A percentile compares a stretch with the other conserved stretches of the same genome.
phyloP scores from a whole-genome alignment of 2,329 filamentous ascomycete genomes.

The Hypoxylon sp. region DNA sequence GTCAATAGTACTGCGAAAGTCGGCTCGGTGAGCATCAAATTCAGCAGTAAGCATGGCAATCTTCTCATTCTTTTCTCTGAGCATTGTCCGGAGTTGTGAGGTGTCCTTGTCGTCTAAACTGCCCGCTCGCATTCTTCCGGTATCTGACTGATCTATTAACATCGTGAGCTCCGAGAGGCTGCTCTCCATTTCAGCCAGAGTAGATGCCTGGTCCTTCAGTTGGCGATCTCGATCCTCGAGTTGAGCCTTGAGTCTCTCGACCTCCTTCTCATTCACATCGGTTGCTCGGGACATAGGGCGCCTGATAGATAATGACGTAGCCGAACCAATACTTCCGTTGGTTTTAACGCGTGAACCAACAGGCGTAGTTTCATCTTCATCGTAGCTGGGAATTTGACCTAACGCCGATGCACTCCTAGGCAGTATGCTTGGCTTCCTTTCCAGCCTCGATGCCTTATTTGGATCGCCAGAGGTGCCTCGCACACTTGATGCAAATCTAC shows the following conservation, averaged over 20 bases:
- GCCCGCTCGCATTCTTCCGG: constrained; percentile 60
- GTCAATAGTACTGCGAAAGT: constrained; percentile 97
- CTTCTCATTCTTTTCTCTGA: constrained; percentile 97
- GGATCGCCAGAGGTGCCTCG: constrained; percentile 74
- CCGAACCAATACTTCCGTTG: constrained; percentile 69
- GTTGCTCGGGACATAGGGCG: constrained; percentile 67
- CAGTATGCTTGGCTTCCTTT: constrained; percentile 67
- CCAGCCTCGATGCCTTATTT: constrained; percentile 67
- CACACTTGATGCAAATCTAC: constrained; percentile 75
- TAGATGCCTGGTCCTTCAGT: constrained; percentile 87
- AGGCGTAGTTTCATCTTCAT: constrained; percentile 72
- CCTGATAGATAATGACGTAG: constrained; percentile 69
- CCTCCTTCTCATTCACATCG: constrained; percentile 74
- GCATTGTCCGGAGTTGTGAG: constrained; percentile 81
- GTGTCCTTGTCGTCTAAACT: constrained; percentile 79
- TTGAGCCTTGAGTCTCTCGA: constrained; percentile 79
- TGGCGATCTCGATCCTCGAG: constrained; percentile 89
- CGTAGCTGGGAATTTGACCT: constrained; percentile 63
- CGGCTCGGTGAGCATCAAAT: constrained; percentile 93
- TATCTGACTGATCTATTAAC: constrained; percentile 74
- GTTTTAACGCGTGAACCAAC: constrained; percentile 67
- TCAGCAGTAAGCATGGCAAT: constrained; percentile 93
- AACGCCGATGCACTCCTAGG: constrained; percentile 73
- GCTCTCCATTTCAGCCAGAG: constrained; percentile 87
- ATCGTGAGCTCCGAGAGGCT: constrained; percentile 65